Conservation (phyloP, 352 stramenopile genomes). For the Peronosclerospora sorghi region DNA sequence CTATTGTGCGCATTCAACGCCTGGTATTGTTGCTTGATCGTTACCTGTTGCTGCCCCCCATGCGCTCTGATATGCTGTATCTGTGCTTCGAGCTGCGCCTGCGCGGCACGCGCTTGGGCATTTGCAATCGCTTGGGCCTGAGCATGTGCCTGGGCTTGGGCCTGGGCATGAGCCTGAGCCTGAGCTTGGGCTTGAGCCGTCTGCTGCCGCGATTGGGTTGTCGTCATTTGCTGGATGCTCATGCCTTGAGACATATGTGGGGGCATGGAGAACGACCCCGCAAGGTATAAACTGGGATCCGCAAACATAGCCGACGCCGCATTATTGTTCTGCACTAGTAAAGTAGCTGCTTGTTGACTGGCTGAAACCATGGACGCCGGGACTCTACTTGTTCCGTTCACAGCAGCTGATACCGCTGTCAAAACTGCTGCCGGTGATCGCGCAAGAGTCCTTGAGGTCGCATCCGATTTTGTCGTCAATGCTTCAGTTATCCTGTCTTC, state of each 20-base stretch:
- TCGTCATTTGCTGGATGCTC: constrained; percentile 44
- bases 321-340: constrained; percentile 46
- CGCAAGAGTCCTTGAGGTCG: constrained; percentile 13
- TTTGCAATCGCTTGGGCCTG: constrained; percentile 48
- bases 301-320: constrained; percentile 42
- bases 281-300: constrained; percentile 57
- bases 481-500: neutral
- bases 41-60: constrained; percentile 25
- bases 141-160: constrained; percentile 25
- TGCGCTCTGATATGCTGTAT: constrained; percentile 26
- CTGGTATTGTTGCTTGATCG: constrained; percentile 57
- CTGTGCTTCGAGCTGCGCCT: constrained; percentile 40
- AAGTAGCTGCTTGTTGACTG: constrained; percentile 38
- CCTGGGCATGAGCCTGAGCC: constrained; percentile 24
- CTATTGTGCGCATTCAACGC: constrained; percentile 31
- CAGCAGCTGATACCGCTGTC: constrained; percentile 22
- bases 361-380: constrained; percentile 21
- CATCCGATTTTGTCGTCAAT: constrained; percentile 1
- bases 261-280: constrained; percentile 38
- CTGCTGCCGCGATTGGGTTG: constrained; percentile 28
- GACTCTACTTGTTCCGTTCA: constrained; percentile 13
- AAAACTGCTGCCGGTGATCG: constrained; percentile 23
- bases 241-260: constrained; percentile 43
- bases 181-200: constrained; percentile 27
- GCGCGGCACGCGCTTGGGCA: constrained; percentile 28